Base-by-base conservation (phyloP, 2,329 filamentous ascomycete genomes). In the Talaromyces atroroseus region DNA sequence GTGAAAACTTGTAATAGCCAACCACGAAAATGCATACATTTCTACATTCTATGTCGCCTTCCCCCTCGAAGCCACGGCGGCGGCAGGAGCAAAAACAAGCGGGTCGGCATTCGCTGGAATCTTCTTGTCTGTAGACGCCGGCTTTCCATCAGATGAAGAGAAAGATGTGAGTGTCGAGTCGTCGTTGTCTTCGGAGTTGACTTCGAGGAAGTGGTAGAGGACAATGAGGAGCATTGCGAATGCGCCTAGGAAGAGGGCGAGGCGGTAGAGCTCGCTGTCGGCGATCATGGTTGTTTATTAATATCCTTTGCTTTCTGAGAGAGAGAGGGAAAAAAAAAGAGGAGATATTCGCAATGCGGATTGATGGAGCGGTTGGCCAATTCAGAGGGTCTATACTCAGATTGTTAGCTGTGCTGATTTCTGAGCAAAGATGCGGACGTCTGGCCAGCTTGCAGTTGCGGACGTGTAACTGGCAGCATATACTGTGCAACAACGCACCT, bases 171-270 rank as follows among this genome's bases (percentile, higher is more conserved):
- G 18, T 18, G 40, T 40, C n/a, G 49, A 50, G 18, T 59, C 57
- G 18, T 59, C 57, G 7, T 29, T 5, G 58, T 86, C 81, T 62
- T 81, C 79, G n/a, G 90, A 84, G 70, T 99, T 97, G 78, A 96
- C 83, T 73, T 97, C 92, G 66, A 99, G 85, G 77, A 95, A 97
- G 74, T 97, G 91, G 76, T 99, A 97, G 26, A 95, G 76, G 29
- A 99, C 85, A 63, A 97, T 96, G 60, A 99, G 82, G 46, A 96
- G 79, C 89, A 97, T 92, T 61, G 92, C 85, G 42, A 86, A 83
- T 55, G 86, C 88, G 77, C 94, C 94, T 59, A 99, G 88, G 73
- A 96, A 92, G 72, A 97, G 86, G 73, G 94, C 92, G 29, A 99
- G 84, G 61, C 83, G 83, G 81, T 97, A 96, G 66, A 99, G 86